Percentiles rank a stretch among this genome's conserved stretches.
Evolutionary conservation across 2,329 filamentous ascomycete genomes (phyloP).

Genomic region (Pezicula radicicola): DNA sequence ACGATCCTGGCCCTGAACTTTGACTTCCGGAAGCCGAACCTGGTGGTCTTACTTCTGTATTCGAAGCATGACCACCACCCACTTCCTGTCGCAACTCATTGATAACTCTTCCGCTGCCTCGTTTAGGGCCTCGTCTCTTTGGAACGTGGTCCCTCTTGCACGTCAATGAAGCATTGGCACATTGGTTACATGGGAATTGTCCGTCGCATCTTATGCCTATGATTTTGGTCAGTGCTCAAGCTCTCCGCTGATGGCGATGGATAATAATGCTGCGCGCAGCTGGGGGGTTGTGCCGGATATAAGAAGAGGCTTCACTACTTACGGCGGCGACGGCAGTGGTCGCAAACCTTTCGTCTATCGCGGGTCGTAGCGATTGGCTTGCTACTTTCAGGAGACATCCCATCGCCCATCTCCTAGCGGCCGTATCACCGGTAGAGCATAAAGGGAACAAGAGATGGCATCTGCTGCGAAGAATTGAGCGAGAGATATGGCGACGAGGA

Average conservation of each 20-base stretch:
- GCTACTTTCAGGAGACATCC: conserved; percentile 23
- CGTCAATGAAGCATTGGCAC: conserved; percentile 52
- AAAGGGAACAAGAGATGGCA: conserved; percentile 2
- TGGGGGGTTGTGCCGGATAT: neutral
- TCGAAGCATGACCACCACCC: conserved; percentile 37
- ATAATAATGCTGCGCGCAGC: conserved; percentile 9
- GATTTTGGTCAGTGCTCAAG: conserved; percentile 13
- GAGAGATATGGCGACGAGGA: conserved; percentile 18
- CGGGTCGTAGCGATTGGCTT: conserved; percentile 12
- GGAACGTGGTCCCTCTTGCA: conserved; percentile 64
- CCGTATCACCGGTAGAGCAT: conserved; percentile 10
- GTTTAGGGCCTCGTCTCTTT: conserved; percentile 62
- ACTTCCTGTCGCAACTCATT: conserved; percentile 55
- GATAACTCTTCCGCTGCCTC: conserved; percentile 59
- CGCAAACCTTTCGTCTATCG: conserved; percentile 37
- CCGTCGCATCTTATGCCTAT: conserved; percentile 44
- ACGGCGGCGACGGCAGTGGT: conserved; percentile 42
- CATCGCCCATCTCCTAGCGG: conserved; percentile 12
- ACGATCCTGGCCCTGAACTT: conserved; percentile 11
- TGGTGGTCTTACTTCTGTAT: conserved; percentile 28
- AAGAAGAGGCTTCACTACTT: conserved; percentile 20
- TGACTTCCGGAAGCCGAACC: conserved; percentile 13
- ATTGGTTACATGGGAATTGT: conserved; percentile 56
- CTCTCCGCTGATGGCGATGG: conserved; percentile 5
- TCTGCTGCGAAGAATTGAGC: conserved; percentile 14